Evolutionary conservation across 1,284 basidiomycete genomes (phyloP).

Genomic region (Chalciporus sp.): DNA sequence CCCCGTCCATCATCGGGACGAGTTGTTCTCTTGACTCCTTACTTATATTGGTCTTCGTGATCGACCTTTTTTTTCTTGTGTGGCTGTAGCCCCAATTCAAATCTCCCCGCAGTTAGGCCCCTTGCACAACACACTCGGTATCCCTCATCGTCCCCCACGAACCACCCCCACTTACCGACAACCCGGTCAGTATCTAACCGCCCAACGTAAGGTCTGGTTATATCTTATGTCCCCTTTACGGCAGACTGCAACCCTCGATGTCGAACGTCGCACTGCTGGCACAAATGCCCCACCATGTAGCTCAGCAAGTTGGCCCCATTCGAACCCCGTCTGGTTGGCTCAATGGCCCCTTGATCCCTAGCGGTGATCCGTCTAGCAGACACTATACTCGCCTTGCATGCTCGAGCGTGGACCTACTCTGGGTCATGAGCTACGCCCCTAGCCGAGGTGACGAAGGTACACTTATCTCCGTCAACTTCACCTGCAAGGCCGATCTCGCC

Average conservation of each 20-base stretch:
- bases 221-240: neutral
- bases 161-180: neutral
- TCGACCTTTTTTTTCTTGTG: conserved; percentile 10
- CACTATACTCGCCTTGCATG: conserved; percentile 35
- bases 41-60: conserved; percentile 5
- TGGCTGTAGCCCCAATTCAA: conserved; percentile 22
- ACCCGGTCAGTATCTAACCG: neutral
- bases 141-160: too few relatives aligned
- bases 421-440: conserved; percentile 61
- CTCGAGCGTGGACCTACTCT: conserved; percentile 55
- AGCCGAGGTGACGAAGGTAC: conserved; percentile 60
- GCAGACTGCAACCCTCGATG: neutral
- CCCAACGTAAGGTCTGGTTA: neutral
- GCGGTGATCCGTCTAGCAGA: conserved; percentile 14
- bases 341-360: conserved; percentile 14
- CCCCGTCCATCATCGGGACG: conserved; percentile 1
- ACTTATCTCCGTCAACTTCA: conserved; percentile 60
- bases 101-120: conserved; percentile 7
- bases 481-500: conserved; percentile 52
- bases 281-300: neutral
- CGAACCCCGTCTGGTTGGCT: neutral
- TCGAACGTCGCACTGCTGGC: neutral
- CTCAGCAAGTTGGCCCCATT: neutral
- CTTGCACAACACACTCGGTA: too few relatives aligned
- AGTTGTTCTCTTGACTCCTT: too few relatives aligned